Conservation (phyloP, 1,139 yeast species). For the Saccharomyces uvarum region DNA sequence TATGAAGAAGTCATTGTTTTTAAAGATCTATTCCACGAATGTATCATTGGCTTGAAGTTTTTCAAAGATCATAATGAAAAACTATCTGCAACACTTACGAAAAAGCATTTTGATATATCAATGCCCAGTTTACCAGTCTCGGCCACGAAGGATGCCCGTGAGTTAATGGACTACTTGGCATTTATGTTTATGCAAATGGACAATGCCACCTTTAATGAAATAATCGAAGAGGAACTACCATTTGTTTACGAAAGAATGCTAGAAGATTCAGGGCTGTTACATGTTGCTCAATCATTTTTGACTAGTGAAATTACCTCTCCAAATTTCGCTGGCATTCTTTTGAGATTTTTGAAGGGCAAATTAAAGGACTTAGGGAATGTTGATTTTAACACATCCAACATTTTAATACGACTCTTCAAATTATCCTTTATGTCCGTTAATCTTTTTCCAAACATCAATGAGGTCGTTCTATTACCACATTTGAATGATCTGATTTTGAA, state of each 20-base stretch:
- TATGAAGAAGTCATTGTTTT: constrained; percentile 77
- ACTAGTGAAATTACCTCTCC: constrained; percentile 93
- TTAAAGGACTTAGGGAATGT: constrained; percentile 75
- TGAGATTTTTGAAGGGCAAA: constrained; percentile 66
- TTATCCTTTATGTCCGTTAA: constrained; percentile 94
- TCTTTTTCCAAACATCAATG: constrained; percentile 80
- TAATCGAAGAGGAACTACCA: constrained; percentile 73
- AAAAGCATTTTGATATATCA: constrained; percentile 53
- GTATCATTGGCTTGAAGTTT: constrained; percentile 71
- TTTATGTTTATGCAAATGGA: constrained; percentile 90
- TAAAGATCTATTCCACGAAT: constrained; percentile 72
- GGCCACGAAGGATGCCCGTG: constrained; percentile 88
- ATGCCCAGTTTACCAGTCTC: constrained; percentile 80
- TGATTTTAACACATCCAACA: constrained; percentile 70
- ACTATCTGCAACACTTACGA: constrained; percentile 16
- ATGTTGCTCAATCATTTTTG: constrained; percentile 86
- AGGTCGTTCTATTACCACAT: constrained; percentile 79
- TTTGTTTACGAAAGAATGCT: constrained; percentile 73
- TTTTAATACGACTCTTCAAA: constrained; percentile 78
- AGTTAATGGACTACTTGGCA: constrained; percentile 91
- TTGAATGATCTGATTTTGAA: constrained; percentile 73
- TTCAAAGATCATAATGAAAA: constrained; percentile 51
- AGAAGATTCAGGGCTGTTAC: constrained; percentile 77
- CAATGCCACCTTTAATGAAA: constrained; percentile 92
- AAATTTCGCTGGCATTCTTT: constrained; percentile 80